Percentiles rank a stretch among this genome's conserved stretches.
Evolutionary conservation across 169 alveolate genomes (phyloP).

Genomic region (Plasmodium yoelii): DNA sequence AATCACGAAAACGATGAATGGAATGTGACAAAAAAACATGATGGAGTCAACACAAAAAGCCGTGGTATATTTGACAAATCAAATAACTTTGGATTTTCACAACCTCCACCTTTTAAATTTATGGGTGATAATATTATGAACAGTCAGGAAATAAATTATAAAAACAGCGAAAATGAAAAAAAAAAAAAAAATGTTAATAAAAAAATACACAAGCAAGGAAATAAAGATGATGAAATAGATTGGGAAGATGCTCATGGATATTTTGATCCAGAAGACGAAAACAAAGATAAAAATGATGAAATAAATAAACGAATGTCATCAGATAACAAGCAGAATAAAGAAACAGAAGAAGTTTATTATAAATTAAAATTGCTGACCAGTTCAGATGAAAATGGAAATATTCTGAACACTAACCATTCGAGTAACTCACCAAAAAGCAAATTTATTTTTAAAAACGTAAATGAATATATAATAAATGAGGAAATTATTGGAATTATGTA

Average conservation of each 20-base stretch:
- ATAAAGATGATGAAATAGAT: no score
- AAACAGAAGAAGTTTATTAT: neutral
- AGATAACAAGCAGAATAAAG: no score
- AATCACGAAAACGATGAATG: neutral
- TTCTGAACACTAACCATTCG: neutral
- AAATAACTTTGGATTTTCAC: no score
- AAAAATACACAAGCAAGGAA: no score
- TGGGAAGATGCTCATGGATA: no score
- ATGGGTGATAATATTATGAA: slow-evolving; percentile 4
- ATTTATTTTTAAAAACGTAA: slow-evolving; percentile 31
- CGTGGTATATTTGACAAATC: no score
- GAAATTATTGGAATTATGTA: slow-evolving; percentile 54
- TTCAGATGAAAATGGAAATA: slow-evolving; percentile 29
- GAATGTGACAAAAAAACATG: neutral
- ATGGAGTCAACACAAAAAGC: neutral
- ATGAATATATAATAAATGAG: slow-evolving; percentile 68
- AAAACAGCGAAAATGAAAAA: no score
- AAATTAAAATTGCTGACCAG: slow-evolving; percentile 47
- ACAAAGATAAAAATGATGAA: no score
- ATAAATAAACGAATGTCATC: no score
- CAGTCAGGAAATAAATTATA: neutral
- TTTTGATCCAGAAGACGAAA: no score
- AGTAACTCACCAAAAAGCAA: slow-evolving; percentile 10
- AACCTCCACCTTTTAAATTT: no score
- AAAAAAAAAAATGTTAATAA: no score